Evolutionary conservation across 108 stramenopile species (phyloP).

Genomic region (Pseudonitzschia pungens): DNA sequence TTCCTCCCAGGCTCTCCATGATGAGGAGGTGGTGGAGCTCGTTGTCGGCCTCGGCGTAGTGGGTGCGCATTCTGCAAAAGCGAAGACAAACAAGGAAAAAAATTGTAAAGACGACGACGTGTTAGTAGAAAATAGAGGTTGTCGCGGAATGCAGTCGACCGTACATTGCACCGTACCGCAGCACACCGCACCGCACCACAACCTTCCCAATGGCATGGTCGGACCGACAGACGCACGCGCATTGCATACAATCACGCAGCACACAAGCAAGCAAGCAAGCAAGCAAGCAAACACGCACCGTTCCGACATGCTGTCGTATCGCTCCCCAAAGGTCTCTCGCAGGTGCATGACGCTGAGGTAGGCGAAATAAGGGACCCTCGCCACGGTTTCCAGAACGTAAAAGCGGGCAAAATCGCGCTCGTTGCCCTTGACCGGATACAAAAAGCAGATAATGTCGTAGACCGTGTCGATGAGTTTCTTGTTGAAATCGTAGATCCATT

Average conservation of each 20-base stretch:
- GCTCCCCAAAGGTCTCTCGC: conserved; percentile 85
- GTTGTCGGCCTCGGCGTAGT: conserved; percentile 92
- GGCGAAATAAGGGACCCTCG: conserved; percentile 94
- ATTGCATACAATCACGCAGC: no score
- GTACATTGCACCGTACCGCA: no score
- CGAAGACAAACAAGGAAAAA: no score
- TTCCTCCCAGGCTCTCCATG: conserved; percentile 94
- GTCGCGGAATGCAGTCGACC: no score
- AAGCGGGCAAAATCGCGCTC: conserved; percentile 75
- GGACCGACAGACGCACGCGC: no score
- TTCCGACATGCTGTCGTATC: conserved; percentile 55
- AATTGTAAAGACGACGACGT: no score
- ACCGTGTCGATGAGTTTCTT: conserved; percentile 51
- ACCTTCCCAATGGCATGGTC: no score
- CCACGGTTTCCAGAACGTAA: conserved; percentile 92
- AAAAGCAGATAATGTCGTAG: conserved; percentile 51
- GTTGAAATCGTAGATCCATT: conserved; percentile 53
- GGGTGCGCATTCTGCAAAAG: conserved; percentile 39
- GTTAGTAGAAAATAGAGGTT: no score
- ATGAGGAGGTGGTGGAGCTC: conserved; percentile 96
- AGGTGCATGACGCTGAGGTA: conserved; percentile 88
- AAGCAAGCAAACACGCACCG: no score
- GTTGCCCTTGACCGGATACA: conserved; percentile 47
- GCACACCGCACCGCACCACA: no score
- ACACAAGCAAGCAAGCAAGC: no score